A percentile compares a stretch with the other conserved stretches of the same genome.
These are phyloP conservation scores for Solanum piurae DNA, from an alignment of 257 asterid genomes.

Conservation along the genomic window DNA sequence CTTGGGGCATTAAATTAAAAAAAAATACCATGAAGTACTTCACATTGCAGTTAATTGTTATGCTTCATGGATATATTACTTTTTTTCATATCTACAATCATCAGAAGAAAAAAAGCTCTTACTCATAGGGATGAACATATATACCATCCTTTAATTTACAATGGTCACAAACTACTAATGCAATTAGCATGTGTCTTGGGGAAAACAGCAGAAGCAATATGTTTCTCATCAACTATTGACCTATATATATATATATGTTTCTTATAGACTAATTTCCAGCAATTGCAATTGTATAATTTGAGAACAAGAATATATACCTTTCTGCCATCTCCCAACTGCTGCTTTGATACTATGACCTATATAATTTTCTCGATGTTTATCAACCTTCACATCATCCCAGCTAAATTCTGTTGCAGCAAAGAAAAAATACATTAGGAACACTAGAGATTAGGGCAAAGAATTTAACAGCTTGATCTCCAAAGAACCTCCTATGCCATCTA, in stretches of 20 bases:
- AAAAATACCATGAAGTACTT: neutral
- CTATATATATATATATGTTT: neutral
- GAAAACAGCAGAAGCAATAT: neutral
- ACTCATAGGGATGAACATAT: neutral
- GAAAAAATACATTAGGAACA: neutral
- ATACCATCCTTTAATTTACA: neutral
- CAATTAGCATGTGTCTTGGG: neutral
- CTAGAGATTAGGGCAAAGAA: neutral
- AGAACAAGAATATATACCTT: slow-evolving; percentile 36
- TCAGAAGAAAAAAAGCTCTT: neutral
- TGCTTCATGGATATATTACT: neutral
- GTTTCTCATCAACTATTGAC: neutral
- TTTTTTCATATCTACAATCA: neutral
- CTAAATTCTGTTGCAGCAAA: slow-evolving; percentile 59
- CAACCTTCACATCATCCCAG: slow-evolving; percentile 98
- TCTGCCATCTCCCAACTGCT: slow-evolving; percentile 99
- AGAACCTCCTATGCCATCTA: neutral
- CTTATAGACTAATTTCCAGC: neutral
- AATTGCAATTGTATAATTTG: neutral
- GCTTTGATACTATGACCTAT: slow-evolving; percentile 95
- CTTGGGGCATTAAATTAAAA: neutral
- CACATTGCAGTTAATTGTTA: neutral
- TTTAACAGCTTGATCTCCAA: neutral
- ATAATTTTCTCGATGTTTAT: slow-evolving; percentile 90
- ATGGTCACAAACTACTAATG: neutral